phyloP scores from a whole-genome alignment of 1,139 yeast species.

The Yamadazyma sp. region DNA sequence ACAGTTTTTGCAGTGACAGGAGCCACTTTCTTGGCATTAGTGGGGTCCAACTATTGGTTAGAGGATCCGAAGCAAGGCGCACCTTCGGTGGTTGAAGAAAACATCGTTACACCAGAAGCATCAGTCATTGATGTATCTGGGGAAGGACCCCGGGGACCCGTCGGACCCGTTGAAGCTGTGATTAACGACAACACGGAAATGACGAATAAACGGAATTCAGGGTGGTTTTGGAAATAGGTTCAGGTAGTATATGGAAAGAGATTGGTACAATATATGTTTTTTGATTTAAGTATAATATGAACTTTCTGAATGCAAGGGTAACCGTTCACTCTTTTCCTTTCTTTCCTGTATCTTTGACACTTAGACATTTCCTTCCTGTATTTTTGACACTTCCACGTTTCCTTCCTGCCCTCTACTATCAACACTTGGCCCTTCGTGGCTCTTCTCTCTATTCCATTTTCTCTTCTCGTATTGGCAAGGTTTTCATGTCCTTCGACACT shows the following conservation, averaged over 20 bases:
- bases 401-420: background rate
- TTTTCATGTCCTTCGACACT: conserved; percentile 33
- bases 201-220: conserved; percentile 4
- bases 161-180: background rate
- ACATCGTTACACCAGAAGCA: background rate
- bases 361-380: no score
- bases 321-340: no score
- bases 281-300: no score
- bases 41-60: conserved; percentile 28
- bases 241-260: background rate
- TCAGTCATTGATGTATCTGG: background rate
- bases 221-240: conserved; percentile 18
- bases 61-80: conserved; percentile 15
- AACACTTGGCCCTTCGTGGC: no score
- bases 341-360: no score
- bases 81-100: background rate
- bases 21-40: conserved; percentile 28
- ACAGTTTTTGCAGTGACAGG: conserved; percentile 36
- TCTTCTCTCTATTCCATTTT: conserved; percentile 12
- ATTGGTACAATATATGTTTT: background rate
- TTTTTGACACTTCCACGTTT: background rate
- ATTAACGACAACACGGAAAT: background rate
- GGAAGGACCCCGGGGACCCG: background rate
- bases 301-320: no score
- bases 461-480: conserved; percentile 26